Evolutionary conservation across 139 green algal genomes (phyloP).

Genomic region (Coelastrella sp.): DNA sequence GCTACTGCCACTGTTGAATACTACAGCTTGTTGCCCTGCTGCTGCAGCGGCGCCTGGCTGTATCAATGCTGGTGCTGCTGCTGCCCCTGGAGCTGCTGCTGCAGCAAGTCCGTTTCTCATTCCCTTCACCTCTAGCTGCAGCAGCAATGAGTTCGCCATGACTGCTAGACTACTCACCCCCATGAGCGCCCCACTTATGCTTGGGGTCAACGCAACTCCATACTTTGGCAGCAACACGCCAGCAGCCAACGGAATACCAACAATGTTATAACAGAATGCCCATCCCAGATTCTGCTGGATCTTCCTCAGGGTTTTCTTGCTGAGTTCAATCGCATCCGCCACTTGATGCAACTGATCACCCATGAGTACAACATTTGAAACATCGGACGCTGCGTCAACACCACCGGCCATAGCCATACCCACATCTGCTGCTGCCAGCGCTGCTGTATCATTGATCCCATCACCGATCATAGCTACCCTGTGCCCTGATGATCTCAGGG

Average conservation of each 20-base stretch:
- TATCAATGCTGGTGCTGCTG: background rate
- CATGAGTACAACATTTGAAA: slow-evolving; percentile 85
- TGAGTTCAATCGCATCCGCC: slow-evolving; percentile 82
- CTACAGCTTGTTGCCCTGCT: too few species aligned
- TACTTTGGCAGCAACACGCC: slow-evolving; percentile 60
- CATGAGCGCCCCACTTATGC: slow-evolving; percentile 84
- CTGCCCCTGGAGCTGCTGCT: background rate
- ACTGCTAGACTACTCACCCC: slow-evolving; percentile 83
- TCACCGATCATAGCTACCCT: slow-evolving; percentile 92
- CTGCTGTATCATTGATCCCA: slow-evolving; percentile 91
- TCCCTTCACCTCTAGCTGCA: slow-evolving; percentile 66
- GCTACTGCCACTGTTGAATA: too few species aligned
- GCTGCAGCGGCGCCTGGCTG: background rate
- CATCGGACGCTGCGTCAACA: slow-evolving; percentile 73
- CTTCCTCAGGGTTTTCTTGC: slow-evolving; percentile 81
- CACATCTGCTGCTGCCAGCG: slow-evolving; percentile 87
- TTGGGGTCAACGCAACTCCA: slow-evolving; percentile 66
- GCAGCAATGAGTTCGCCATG: slow-evolving; percentile 88
- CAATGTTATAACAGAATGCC: slow-evolving; percentile 92
- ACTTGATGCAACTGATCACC: slow-evolving; percentile 83
- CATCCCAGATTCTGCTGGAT: slow-evolving; percentile 92
- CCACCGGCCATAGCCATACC: slow-evolving; percentile 89
- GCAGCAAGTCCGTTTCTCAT: slow-evolving; percentile 12
- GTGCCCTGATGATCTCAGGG: background rate
- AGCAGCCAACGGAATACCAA: slow-evolving; percentile 79